Conservation (phyloP, 768 basidiomycete species). For the Pleurotus tuber-regium region DNA sequence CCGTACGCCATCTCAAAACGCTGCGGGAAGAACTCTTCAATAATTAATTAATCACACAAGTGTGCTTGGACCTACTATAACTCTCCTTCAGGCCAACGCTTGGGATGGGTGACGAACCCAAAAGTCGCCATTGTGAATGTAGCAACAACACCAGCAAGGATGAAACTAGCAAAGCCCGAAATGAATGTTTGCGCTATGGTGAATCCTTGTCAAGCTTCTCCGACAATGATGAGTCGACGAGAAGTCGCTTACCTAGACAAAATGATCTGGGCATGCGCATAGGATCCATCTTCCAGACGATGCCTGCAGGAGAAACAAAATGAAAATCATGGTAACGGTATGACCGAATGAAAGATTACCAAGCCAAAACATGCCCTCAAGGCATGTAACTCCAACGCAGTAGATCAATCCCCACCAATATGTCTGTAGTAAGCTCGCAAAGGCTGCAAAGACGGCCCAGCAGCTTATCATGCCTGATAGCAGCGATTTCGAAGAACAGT, state of each 20-base stretch:
- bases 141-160: constrained; percentile 41
- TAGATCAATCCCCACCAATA: constrained; percentile 51
- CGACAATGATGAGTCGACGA: too few species aligned
- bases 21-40: constrained; percentile 23
- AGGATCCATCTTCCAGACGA: constrained; percentile 65
- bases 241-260: constrained; percentile 55
- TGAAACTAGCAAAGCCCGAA: constrained; percentile 40
- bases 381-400: constrained; percentile 44
- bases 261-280: constrained; percentile 54
- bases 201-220: too few species aligned
- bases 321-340: neutral
- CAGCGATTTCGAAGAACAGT: too few species aligned
- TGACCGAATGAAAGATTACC: constrained; percentile 34
- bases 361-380: constrained; percentile 58
- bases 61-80: constrained; percentile 21
- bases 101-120: constrained; percentile 37
- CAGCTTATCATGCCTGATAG: constrained; percentile 53
- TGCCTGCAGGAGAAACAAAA: constrained; percentile 35
- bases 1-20: constrained; percentile 45
- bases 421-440: constrained; percentile 39
- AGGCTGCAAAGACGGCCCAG: constrained; percentile 45
- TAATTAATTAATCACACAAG: constrained; percentile 9
- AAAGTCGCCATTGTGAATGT: constrained; percentile 45
- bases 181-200: constrained; percentile 40
- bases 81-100: constrained; percentile 34